Conservation (phyloP, 495 filamentous ascomycete species). For the Tuber calosporum region DNA sequence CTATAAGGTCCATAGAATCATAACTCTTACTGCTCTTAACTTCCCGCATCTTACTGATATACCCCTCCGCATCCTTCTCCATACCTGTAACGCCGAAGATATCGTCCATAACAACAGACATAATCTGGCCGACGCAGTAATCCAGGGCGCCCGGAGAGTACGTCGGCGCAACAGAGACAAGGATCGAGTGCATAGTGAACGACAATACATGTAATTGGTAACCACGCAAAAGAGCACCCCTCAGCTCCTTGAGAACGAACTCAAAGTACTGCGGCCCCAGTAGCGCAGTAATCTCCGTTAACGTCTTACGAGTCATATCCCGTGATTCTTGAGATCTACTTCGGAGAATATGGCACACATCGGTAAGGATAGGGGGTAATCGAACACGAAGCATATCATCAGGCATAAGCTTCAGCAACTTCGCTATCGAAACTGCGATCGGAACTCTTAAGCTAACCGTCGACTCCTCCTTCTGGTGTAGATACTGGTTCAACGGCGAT, state of each 20-base stretch:
- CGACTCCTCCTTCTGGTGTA: constrained; percentile 89
- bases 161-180: constrained; percentile 64
- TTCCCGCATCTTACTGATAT: constrained; percentile 92
- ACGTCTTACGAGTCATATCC: constrained; percentile 80
- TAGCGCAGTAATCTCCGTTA: constrained; percentile 70
- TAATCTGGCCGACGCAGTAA: constrained; percentile 71
- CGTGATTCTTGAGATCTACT: constrained; percentile 81
- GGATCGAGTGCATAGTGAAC: constrained; percentile 86
- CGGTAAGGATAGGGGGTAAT: constrained; percentile 74
- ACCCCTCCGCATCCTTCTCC: constrained; percentile 95
- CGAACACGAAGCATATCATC: constrained; percentile 60
- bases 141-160: constrained; percentile 79
- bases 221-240: constrained; percentile 68
- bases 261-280: constrained; percentile 75
- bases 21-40: constrained; percentile 96
- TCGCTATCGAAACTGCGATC: constrained; percentile 76
- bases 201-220: constrained; percentile 94
- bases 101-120: constrained; percentile 88
- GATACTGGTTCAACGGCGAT: constrained; percentile 65
- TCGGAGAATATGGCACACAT: constrained; percentile 85
- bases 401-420: constrained; percentile 74
- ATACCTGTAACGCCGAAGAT: constrained; percentile 92
- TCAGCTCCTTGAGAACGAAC: constrained; percentile 88
- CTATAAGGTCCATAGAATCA: constrained; percentile 91
- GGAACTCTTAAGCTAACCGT: constrained; percentile 86